Base-by-base conservation (phyloP, 768 basidiomycete species). In the Hypholoma fasciculare region DNA sequence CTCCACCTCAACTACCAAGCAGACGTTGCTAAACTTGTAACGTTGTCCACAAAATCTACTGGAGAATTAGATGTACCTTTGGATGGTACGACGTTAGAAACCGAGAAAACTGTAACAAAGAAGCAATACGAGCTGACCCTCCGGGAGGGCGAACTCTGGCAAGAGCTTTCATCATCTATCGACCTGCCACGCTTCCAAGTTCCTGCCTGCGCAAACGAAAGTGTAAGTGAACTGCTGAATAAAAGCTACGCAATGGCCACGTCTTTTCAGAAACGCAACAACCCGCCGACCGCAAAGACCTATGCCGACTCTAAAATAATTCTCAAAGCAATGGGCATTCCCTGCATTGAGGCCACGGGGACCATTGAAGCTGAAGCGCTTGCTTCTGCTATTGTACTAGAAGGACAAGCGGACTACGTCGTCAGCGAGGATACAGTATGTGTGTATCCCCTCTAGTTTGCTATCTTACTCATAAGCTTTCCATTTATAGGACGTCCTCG, bases 401-500 rank as follows among this genome's bases (percentile, higher is more conserved):
- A 82, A 27, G 94, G 95, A 2, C 67, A 79, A 46, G 94, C 92
- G 0, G 94, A 97, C 72, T 94, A 84, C 66, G 95, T 96, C 17
- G 91, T 84, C 4, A 96, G 90, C 62, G 95, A 97, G 74, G 95
- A 97, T 69, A 92, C 91, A 20, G 89, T 90, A 67, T 37, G 80
- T 58, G 17, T 34, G 23, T n/a, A n/a, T 46, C 36, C 46, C 16
- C 38, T 27, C 14, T 65, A 52, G 23, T n/a, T 53, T 38, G 23
- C 7, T 59, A 54, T 52, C 50, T 23, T 47, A 26, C 38, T 14
- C 30, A 7, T 27, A 30, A 23, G 12, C 49, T 19, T 13, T 59
- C 39, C 56, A 19, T 36, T 52, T 50, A 6, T 62, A 91, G 89
- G 92, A 94, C 64, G 92, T 94, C 13, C 76, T 94, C 40, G 76